Base-by-base conservation (phyloP, 2,329 filamentous ascomycete species). In the Blumeriella jaapii region DNA sequence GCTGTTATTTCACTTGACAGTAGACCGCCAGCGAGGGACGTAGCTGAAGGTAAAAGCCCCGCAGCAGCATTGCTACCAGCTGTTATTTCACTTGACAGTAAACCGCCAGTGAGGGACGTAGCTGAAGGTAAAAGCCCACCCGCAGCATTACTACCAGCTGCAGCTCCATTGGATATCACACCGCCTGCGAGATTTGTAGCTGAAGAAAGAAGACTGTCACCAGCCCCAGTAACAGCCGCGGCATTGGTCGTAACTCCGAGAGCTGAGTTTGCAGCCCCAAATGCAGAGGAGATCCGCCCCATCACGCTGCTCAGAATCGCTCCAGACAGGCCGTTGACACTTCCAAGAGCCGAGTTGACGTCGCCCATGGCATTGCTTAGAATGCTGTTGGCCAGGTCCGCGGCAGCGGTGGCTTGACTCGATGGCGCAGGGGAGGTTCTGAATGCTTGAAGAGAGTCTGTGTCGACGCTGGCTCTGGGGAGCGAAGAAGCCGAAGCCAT, bases 311-410 rank as follows among this genome's bases (percentile, higher is more conserved):
- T 42, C n/a, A 41, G 15, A 2, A 41, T 14, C 7, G 23, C 15
- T 7, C 39, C 39, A 3, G 39, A 30, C 4, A 44, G 30, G 15
- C 42, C 36, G 23, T 30, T 32, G 30, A 36, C 15, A 13, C 40
- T 34, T 10, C 16, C 29, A 10, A 44, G 25, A 17, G 42, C 42
- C 1, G 41, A 41, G 7, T 31, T 34, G 8, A 34, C 29, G 18
- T 26, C 28, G 12, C 28, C 34, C 16, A 38, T 31, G 8, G 31
- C 29, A 22, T 26, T 31, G 18, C 29, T 38, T 18, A 38, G 16
- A 2, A 34, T 28, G 6, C 8, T 34, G 13, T 16, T 27, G 14
- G 28, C 37, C 14, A 34, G 28, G 20, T 12, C 22, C n/a, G n/a
- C n/a, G 14, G 24, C 14, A 10, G 6, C 15, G 11, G 31, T 22